phyloP scores from a whole-genome alignment of 352 stramenopile genomes.

The Pythium grandisporangium region DNA sequence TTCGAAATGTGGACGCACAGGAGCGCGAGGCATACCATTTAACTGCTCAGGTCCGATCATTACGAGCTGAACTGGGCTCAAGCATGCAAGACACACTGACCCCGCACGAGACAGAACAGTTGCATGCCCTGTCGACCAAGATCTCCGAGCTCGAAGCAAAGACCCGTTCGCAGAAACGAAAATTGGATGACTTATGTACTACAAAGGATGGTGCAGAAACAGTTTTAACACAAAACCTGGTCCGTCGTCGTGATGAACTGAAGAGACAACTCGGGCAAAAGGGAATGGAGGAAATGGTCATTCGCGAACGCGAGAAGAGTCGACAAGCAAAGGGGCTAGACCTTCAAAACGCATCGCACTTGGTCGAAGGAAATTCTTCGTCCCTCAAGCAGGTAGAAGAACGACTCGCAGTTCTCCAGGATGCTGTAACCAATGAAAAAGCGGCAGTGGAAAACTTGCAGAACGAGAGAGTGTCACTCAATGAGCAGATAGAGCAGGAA shows the following conservation, averaged over 20 bases:
- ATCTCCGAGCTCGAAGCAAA: conserved; percentile 80
- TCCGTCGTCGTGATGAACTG: conserved; percentile 76
- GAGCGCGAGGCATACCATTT: conserved; percentile 57
- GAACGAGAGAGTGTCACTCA: conserved; percentile 44
- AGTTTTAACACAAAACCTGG: conserved; percentile 89
- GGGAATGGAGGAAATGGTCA: conserved; percentile 45
- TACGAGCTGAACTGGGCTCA: conserved; percentile 52
- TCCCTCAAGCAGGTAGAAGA: conserved; percentile 55
- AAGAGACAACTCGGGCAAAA: conserved; percentile 41
- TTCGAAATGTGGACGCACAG: conserved; percentile 42
- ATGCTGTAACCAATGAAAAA: conserved; percentile 40
- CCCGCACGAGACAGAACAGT: conserved; percentile 26
- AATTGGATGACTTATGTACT: conserved; percentile 84
- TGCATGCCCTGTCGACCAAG: conserved; percentile 54
- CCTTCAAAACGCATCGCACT: conserved; percentile 68
- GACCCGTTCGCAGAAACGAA: conserved; percentile 72
- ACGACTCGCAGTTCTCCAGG: conserved; percentile 42
- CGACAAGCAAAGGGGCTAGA: conserved; percentile 88
- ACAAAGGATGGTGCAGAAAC: conserved; percentile 86
- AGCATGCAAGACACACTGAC: conserved; percentile 71
- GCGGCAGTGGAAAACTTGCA: conserved; percentile 36
- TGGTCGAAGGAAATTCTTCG: conserved; percentile 55
- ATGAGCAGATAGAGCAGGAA: conserved; percentile 82
- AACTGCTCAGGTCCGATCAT: conserved; percentile 32
- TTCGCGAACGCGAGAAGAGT: conserved; percentile 54